These are phyloP conservation scores for Dactylis glomerata DNA, from an alignment of 176 grass and related monocot genomes.

Conservation along the genomic window DNA sequence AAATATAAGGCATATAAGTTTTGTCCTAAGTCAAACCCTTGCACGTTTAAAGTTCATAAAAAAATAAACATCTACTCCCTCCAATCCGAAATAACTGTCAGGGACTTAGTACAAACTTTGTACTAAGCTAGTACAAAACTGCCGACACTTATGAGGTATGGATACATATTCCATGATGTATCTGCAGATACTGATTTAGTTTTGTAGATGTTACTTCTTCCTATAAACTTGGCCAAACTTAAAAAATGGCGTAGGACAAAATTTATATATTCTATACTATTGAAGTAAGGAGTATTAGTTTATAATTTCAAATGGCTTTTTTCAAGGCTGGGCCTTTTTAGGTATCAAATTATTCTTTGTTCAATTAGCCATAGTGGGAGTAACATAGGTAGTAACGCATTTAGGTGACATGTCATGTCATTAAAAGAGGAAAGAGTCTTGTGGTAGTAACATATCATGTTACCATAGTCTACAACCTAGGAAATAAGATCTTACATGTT, in stretches of 20 bases:
- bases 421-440: too few relatives aligned
- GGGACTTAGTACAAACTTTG: too few relatives aligned
- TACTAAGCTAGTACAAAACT: too few relatives aligned
- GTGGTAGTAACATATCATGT: too few relatives aligned
- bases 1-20: background rate
- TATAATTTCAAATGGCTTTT: background rate
- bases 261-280: background rate
- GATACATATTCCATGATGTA: background rate
- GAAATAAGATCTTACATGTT: too few relatives aligned
- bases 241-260: background rate
- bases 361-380: too few relatives aligned
- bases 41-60: background rate
- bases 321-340: background rate
- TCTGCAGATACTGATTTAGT: background rate
- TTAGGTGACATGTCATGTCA: too few relatives aligned
- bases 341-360: background rate
- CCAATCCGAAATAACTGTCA: too few relatives aligned
- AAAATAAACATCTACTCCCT: background rate
- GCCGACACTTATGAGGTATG: background rate
- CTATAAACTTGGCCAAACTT: background rate
- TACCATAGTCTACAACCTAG: too few relatives aligned
- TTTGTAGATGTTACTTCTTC: background rate
- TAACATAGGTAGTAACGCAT: too few relatives aligned
- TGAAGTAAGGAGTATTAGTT: background rate
- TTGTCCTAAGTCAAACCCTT: background rate